Base-by-base conservation (phyloP, 345 rosid species). In the Syzygium jambos region DNA sequence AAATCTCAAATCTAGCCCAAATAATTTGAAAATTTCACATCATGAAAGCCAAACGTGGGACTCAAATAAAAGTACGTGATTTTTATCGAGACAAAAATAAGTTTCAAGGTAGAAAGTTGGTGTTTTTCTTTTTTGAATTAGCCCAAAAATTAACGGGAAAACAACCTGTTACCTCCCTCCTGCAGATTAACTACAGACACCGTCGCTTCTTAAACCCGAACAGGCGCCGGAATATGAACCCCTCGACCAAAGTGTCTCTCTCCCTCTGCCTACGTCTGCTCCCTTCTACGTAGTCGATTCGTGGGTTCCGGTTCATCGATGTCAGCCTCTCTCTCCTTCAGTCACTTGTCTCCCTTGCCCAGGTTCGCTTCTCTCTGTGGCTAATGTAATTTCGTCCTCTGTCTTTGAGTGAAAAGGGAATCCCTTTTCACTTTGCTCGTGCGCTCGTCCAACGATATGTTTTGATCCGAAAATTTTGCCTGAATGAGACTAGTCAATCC, bases 241-340 rank as follows among this genome's bases (percentile, higher is more conserved):
- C 80, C 7, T 38, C 49, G 2, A 73, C 46, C 46, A 38, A 68
- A 9, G 46, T 61, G 16, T 34, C 10, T 34, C 78, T 68, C 78
- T 30, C 46, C 21, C 78, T 34, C 4, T 21, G 46, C 78, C 78
- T 68, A 46, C 80, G 49, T 73, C 80, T 38, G 49, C 80, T 73
- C 25, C 49, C 78, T 68, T 7, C 78, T 16, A 43, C 78, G 78
- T 29, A 30, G 22, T 65, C 78, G 78, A 65, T 65, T 61, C 38
- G 73, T 63, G 43, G 43, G 78, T 65, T 30, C 43, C 22, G 17
- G 78, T 30, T 65, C 80, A 8, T 51, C 8, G 55, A 49, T 51
- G 56, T 84, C 87, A 5, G 92, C 93, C 87, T 92, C 96, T 87
- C 94, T 95, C 88, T 90, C 95, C 90, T 91, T 94, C 93, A 86